These are phyloP conservation scores for Mrakia hoshinonis DNA, from an alignment of 768 basidiomycete genomes.

Conservation along the genomic window DNA sequence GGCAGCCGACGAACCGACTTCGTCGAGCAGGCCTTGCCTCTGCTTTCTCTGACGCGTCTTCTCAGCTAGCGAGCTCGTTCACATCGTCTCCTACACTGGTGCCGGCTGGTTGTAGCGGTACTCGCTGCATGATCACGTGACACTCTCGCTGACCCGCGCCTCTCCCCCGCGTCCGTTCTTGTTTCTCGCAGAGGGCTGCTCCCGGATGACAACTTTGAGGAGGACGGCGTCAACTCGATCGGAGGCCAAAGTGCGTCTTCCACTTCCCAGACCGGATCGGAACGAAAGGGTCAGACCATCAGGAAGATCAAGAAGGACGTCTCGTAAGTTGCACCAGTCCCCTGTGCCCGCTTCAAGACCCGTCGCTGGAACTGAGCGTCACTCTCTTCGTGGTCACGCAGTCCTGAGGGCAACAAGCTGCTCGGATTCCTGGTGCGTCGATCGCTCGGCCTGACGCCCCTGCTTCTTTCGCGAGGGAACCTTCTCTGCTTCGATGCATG, in stretches of 20 bases:
- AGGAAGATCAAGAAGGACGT: conserved; percentile 21
- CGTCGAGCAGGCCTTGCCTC: too few relatives aligned
- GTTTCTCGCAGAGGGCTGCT: conserved; percentile 14
- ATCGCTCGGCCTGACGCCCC: background rate
- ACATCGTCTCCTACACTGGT: too few relatives aligned
- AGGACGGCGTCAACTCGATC: conserved; percentile 10
- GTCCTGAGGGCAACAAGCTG: conserved; percentile 18
- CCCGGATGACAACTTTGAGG: conserved; percentile 20
- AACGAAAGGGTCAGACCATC: background rate
- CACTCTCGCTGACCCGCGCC: background rate
- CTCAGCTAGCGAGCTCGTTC: too few relatives aligned
- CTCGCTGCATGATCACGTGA: background rate
- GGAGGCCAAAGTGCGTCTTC: background rate
- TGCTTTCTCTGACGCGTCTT: too few relatives aligned
- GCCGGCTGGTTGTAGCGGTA: too few relatives aligned
- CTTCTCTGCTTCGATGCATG: too few relatives aligned
- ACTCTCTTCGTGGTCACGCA: background rate
- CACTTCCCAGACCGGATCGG: background rate
- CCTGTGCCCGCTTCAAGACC: background rate
- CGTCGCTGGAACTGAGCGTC: background rate
- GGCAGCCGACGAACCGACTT: too few relatives aligned
- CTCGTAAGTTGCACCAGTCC: too few relatives aligned
- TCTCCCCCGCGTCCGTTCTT: background rate
- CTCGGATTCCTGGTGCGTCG: conserved; percentile 1
- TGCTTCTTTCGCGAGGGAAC: too few relatives aligned